phyloP scores from a whole-genome alignment of 176 grass and related monocot genomes.

The Metroxylon sagu region DNA sequence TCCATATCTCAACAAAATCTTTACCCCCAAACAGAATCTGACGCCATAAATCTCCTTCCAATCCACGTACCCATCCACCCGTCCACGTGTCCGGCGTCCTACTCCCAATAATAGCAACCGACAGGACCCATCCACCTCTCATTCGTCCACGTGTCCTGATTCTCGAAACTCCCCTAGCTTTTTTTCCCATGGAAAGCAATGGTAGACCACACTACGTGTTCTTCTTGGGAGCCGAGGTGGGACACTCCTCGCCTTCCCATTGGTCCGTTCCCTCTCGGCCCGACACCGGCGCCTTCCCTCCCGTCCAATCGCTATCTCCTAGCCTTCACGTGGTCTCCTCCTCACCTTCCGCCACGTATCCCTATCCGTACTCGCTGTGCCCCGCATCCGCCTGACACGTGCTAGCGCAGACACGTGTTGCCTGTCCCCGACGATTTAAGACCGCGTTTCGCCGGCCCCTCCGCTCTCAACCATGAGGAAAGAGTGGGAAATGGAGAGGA shows the following conservation, averaged over 20 bases:
- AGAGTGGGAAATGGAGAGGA: constrained; percentile 37
- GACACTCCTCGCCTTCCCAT: constrained; percentile 35
- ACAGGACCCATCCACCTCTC: too few species aligned
- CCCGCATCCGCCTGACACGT: constrained; percentile 18
- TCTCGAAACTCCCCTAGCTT: too few species aligned
- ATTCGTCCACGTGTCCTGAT: too few species aligned
- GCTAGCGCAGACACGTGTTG: constrained; percentile 25
- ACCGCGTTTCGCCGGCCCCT: neutral
- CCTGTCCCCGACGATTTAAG: neutral
- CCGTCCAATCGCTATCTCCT: constrained; percentile 9
- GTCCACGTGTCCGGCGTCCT: too few species aligned
- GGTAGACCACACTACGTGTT: constrained; percentile 23
- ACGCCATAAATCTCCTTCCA: too few species aligned
- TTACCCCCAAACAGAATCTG: too few species aligned
- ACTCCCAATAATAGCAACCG: too few species aligned
- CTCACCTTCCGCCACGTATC: constrained; percentile 28
- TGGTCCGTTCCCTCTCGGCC: neutral
- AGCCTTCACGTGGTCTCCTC: constrained; percentile 37
- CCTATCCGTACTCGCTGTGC: constrained; percentile 16
- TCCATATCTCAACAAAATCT: too few species aligned
- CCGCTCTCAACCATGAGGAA: neutral
- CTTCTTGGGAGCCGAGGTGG: constrained; percentile 11
- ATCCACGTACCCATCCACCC: too few species aligned
- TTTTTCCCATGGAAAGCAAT: too few species aligned
- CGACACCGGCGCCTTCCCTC: neutral